Evolutionary conservation across 2,329 filamentous ascomycete species (phyloP), one percentile per base, ranked within the genome.

Genomic region (Colletotrichum magnum): DNA sequence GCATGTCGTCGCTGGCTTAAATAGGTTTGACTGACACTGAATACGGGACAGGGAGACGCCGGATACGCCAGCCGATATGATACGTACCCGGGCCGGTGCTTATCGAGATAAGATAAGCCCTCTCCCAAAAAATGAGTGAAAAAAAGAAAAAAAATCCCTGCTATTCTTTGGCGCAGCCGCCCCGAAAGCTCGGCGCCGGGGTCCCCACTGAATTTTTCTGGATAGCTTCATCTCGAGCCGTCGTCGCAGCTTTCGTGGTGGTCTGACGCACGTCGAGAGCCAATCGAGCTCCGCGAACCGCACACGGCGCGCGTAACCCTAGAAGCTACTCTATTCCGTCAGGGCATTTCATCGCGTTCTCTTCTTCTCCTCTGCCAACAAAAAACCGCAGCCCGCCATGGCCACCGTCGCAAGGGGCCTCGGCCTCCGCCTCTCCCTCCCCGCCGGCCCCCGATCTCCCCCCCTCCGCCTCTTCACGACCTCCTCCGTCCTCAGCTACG

Each of bases 191-290:
- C 7, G 6, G 6, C 5, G 47, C n/a, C 28, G 58, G 47, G 24
- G 18, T 57, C 60, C 32, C 70, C 60, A 68, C 59, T 58, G 58
- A 58, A 71, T 62, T 68, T 72, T 72, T 71, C 62, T 59, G 60
- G 68, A 72, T 69, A 63, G 70, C 70, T 72, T 71, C 70, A 64
- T 59, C 39, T 52, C 18, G 28, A 66, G 21, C 32, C 12, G 48
- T 41, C 18, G 47, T 48, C 21, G 28, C 50, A 18, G 50, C 16
- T 16, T 13, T n/a, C 3, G 21, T 24, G 21, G 43, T 56, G 24
- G 56, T 47, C 63, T 60, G 50, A 66, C 56, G 24, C 32, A 57
- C 56, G 56, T 58, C 43, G 16, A 39, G 18, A 24, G 48, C 16
- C 56, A 57, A 69, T 69, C 52, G 45, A 69, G 50, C 56, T 28